phyloP scores from a whole-genome alignment of 1,284 basidiomycete species.

The Rugosomyces carneus region DNA sequence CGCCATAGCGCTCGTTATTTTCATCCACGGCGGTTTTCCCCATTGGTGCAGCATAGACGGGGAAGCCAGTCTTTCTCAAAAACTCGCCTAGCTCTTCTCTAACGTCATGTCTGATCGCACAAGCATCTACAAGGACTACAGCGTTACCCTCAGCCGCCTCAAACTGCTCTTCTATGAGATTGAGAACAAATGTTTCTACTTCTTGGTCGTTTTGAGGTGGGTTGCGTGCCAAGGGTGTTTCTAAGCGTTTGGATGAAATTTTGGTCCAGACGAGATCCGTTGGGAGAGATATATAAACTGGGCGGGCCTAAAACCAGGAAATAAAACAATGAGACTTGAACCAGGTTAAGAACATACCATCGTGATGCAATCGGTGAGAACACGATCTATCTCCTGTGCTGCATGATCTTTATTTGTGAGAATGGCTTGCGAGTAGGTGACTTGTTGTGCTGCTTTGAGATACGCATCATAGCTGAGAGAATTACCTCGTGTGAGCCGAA shows the following conservation, averaged over 20 bases:
- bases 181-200: constrained; percentile 67
- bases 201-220: constrained; percentile 50
- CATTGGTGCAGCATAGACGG: constrained; percentile 84
- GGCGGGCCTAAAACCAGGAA: constrained; percentile 57
- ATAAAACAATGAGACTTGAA: not conserved
- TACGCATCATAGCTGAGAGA: constrained; percentile 75
- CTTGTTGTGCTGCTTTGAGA: constrained; percentile 67
- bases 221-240: constrained; percentile 51
- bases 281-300: constrained; percentile 86
- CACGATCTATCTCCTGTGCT: constrained; percentile 72
- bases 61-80: constrained; percentile 64
- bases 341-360: constrained; percentile 29
- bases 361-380: constrained; percentile 71
- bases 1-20: constrained; percentile 80
- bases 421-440: constrained; percentile 66
- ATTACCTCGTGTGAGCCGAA: not conserved
- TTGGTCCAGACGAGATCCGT: constrained; percentile 75
- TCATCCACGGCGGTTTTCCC: constrained; percentile 84
- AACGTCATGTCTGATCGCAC: constrained; percentile 77
- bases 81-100: constrained; percentile 66
- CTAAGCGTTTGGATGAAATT: constrained; percentile 62
- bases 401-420: constrained; percentile 52
- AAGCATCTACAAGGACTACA: constrained; percentile 85
- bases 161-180: constrained; percentile 64
- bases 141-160: constrained; percentile 59